Base-by-base conservation (phyloP, 2,329 filamentous ascomycete species). In the Apiospora pterosperma region DNA sequence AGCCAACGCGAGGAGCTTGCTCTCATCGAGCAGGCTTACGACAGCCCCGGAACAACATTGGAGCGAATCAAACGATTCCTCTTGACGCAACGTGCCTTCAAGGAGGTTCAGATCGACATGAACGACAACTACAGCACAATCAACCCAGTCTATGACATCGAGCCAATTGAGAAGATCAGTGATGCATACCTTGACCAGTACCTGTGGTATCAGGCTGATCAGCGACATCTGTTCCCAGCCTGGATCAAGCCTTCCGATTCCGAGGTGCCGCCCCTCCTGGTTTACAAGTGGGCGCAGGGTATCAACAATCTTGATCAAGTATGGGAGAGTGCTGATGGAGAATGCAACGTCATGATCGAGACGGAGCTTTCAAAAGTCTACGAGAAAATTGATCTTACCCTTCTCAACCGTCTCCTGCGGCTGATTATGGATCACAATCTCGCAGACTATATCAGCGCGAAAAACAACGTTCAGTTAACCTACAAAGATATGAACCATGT, bases 401-500 rank as follows among this genome's bases (percentile, higher is more conserved):
- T 99, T 64, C 87, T 99, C 71, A 99, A 99, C 80, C 92, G 95
- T 65, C 85, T 99, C 36, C 84, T 99, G 61, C 88, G 96, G 59
- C 81, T 99, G 69, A 97, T 99, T 76, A 99, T 99, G 96, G 96
- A 99, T 73, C 96, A 99, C 84, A 99, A 99, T 77, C 80, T 99
- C 80, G 96, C 96, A 5, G 96, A 99, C 77, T 99, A 99, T 80
- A 99, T 99, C 74, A 97, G 95, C 1, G 93, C 95, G 41, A 99
- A 99, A 87, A 99, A 99, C 84, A 99, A 99, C 75, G 96, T 99
- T 14, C 95, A 97, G 76, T 86, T 99, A 68, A 97, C 96, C 67
- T 99, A 99, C 84, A 99, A 99, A 82, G 96, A 99, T 73, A 99
- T 99, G 96, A 98, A 97, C 75, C 96, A 99, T 74, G 96, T 96